Conservation (phyloP, 331 rosid genomes). For the Telfairia occidentalis region DNA sequence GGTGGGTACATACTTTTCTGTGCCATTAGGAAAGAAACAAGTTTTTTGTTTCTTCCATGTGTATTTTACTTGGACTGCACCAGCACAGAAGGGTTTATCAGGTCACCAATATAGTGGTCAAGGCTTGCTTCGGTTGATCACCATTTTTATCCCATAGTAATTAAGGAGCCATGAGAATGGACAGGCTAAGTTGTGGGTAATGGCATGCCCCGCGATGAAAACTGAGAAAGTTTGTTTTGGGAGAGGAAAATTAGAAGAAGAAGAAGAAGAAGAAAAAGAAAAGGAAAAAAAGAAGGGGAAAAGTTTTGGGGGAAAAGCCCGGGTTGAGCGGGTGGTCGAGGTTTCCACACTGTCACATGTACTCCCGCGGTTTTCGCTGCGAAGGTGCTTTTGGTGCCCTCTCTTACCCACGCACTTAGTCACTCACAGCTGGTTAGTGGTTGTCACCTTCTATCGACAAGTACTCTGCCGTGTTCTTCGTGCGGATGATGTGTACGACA, state of each 20-base stretch:
- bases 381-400: conserved; percentile 17
- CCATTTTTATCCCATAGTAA: neutral
- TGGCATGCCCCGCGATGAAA: neutral
- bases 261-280: neutral
- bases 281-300: neutral
- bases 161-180: neutral
- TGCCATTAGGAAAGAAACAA: neutral
- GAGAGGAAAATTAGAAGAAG: neutral
- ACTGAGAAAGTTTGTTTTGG: neutral
- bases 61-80: neutral
- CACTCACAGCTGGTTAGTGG: conserved; percentile 16
- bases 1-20: neutral
- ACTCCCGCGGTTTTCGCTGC: conserved; percentile 17
- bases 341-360: conserved; percentile 15
- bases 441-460: conserved; percentile 3
- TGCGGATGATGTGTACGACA: conserved; percentile 8
- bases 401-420: conserved; percentile 5
- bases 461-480: conserved; percentile 8
- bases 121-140: neutral
- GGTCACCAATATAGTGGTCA: neutral
- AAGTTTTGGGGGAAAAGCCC: conserved; percentile 6
- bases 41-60: neutral
- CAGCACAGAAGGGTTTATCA: neutral
- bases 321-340: conserved; percentile 15
- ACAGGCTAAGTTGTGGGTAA: neutral